Evolutionary conservation across 306 rosid genomes (phyloP), one percentile per base, ranked within the genome.

Genomic region (Cucurbita argyrosperma): DNA sequence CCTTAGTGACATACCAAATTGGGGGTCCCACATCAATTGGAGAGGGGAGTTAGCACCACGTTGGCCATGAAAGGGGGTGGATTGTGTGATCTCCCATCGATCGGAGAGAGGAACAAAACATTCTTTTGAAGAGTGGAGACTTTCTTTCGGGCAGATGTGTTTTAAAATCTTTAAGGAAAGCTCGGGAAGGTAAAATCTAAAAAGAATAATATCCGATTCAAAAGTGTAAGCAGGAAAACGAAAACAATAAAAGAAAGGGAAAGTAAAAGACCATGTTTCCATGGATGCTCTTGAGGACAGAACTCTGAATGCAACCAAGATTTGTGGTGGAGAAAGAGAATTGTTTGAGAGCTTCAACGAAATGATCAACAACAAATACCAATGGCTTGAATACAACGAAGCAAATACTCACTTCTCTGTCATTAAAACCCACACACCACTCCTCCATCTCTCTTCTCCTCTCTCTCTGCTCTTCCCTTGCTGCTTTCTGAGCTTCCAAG

Each of bases 231-330:
- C 3, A 26, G 30, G 2, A 26, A 26, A 26, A 26, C 0, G 30
- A 26, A 1, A 30, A 30, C 2, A 1, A 26, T 26, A 26, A 30
- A 30, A 30, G 40, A 6, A 58, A 30, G 18, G n/a, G 1, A 2
- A 42, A 58, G 14, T 18, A 35, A 39, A 64, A 64, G 79, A 90
- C 97, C 90, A 73, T 79, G 76, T 87, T 92, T 79, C 96, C 96
- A 87, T 92, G 96, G 85, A 92, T 87, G 90, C 96, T 92, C 77
- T 89, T 90, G 61, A 90, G 82, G 26, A 90, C 81, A 72, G 87
- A 88, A 75, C 82, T 88, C 5, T 87, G 97, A 19, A 90, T 75
- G 86, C 97, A 92, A 55, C 97, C 96, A 78, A 90, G 95, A 26
- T 26, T 70, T 72, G 84, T 73, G 12, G 96, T 81, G 76, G 54